Percentiles rank a stretch among this genome's conserved stretches.
Evolutionary conservation across 2,329 filamentous ascomycete genomes (phyloP).

Genomic region (Claviceps digitariae): DNA sequence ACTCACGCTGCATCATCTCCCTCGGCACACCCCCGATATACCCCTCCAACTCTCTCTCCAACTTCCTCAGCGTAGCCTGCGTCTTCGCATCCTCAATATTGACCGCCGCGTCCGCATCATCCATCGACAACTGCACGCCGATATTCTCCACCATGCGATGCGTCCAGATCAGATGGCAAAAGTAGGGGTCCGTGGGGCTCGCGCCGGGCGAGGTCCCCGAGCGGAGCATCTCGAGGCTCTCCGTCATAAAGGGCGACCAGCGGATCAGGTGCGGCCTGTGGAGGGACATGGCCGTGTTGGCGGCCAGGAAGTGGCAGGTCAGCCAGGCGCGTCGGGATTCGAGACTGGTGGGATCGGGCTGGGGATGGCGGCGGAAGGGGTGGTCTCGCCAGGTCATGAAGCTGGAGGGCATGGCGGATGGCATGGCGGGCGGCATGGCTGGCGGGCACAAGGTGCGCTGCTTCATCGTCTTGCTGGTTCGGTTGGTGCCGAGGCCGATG

Average conservation of each 20-base stretch:
- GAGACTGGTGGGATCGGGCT: constrained; percentile 38
- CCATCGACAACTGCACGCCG: constrained; percentile 50
- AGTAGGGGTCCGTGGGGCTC: constrained; percentile 39
- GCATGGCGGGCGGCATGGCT: too few relatives aligned
- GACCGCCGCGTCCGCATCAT: constrained; percentile 42
- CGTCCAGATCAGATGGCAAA: constrained; percentile 46
- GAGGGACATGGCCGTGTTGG: constrained; percentile 47
- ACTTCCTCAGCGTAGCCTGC: constrained; percentile 49
- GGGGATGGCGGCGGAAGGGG: constrained; percentile 25
- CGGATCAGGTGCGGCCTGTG: constrained; percentile 47
- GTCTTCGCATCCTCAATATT: constrained; percentile 49
- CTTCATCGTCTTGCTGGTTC: constrained; percentile 1
- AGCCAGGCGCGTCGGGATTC: constrained; percentile 46
- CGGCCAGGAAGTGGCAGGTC: constrained; percentile 43
- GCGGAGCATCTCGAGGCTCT: constrained; percentile 43
- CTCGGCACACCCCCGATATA: constrained; percentile 41
- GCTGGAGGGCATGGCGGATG: too few relatives aligned
- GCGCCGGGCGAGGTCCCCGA: constrained; percentile 33
- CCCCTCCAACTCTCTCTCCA: constrained; percentile 50
- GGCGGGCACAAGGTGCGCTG: too few relatives aligned
- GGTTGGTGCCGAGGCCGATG: constrained; percentile 52
- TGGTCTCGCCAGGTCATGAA: constrained; percentile 25
- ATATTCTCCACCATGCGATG: constrained; percentile 56
- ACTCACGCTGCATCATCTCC: constrained; percentile 42
- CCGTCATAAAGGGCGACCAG: constrained; percentile 47